These are phyloP conservation scores for Ascomycota sp. DNA, from an alignment of 2,329 filamentous ascomycete genomes.

Conservation along the genomic window DNA sequence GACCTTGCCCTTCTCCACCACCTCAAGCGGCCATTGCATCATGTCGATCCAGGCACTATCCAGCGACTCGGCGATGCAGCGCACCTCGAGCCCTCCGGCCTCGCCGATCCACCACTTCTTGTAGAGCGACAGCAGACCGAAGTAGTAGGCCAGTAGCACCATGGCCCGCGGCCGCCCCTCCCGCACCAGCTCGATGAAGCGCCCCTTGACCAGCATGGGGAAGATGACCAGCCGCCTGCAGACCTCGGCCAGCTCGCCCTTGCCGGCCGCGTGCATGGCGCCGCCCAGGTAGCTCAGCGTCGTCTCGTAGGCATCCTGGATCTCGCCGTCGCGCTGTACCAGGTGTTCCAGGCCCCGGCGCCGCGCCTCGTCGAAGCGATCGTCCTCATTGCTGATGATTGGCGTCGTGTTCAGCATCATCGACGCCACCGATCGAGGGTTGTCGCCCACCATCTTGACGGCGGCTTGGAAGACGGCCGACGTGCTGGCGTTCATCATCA, in stretches of 20 bases:
- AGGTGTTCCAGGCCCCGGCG: slow-evolving; percentile 3
- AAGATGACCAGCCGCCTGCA: slow-evolving; percentile 3
- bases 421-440: slow-evolving; percentile 1
- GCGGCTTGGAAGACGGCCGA: slow-evolving; percentile 2
- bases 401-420: slow-evolving; percentile 3
- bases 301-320: slow-evolving; percentile 4
- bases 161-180: slow-evolving; percentile 1
- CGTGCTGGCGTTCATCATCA: slow-evolving; percentile 5
- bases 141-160: slow-evolving; percentile 2
- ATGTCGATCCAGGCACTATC: slow-evolving; percentile 2
- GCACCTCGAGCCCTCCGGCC: slow-evolving; percentile 1
- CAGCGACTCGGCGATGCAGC: slow-evolving; percentile 1
- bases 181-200: slow-evolving; percentile 3
- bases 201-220: slow-evolving; percentile 3
- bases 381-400: slow-evolving; percentile 2
- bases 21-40: slow-evolving; percentile 2
- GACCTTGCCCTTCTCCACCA: slow-evolving; percentile 2
- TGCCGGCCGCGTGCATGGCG: slow-evolving; percentile 1
- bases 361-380: slow-evolving; percentile 2
- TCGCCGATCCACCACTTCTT: slow-evolving; percentile 3
- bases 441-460: slow-evolving; percentile 1
- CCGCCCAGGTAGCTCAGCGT: slow-evolving; percentile 5
- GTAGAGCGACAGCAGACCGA: slow-evolving; percentile 2
- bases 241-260: slow-evolving; percentile 1
- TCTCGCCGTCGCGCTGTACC: slow-evolving; percentile 1